These are phyloP conservation scores for Picea sitchensis DNA, from an alignment of 75 land plant species.

Conservation along the genomic window DNA sequence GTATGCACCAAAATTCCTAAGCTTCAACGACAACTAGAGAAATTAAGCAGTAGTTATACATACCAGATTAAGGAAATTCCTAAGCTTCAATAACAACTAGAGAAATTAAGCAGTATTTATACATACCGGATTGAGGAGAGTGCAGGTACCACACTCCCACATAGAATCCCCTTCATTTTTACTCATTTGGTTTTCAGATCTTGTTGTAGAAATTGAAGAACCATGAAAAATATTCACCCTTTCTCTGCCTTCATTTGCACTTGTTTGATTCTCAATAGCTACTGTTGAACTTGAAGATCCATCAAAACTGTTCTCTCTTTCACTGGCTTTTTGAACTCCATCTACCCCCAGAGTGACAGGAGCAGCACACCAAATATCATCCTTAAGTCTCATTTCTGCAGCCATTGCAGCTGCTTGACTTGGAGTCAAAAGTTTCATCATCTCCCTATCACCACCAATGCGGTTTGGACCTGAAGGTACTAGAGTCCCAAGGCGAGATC, in stretches of 20 bases:
- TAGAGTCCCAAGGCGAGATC: constrained; percentile 50
- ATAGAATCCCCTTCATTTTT: constrained; percentile 4
- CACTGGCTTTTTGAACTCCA: constrained; percentile 33
- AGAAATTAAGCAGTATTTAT: background rate
- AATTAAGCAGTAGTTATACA: background rate
- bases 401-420: constrained; percentile 99
- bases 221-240: background rate
- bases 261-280: constrained; percentile 12
- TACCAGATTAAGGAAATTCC: constrained; percentile 61
- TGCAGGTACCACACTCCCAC: constrained; percentile 79
- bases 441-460: constrained; percentile 79
- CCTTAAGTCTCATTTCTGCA: constrained; percentile 82
- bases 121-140: constrained; percentile 75
- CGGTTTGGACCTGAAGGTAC: constrained; percentile 79
- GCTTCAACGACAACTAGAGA: background rate
- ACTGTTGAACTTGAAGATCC: background rate
- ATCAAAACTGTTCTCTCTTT: constrained; percentile 16
- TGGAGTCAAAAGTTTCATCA: constrained; percentile 83
- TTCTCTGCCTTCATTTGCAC: background rate
- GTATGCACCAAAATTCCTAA: background rate
- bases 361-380: constrained; percentile 94
- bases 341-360: constrained; percentile 25
- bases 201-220: constrained; percentile 9
- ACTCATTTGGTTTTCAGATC: background rate
- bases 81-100: background rate